Evolutionary conservation across 352 stramenopile species (phyloP).

Genomic region (Phytophthora multivora): DNA sequence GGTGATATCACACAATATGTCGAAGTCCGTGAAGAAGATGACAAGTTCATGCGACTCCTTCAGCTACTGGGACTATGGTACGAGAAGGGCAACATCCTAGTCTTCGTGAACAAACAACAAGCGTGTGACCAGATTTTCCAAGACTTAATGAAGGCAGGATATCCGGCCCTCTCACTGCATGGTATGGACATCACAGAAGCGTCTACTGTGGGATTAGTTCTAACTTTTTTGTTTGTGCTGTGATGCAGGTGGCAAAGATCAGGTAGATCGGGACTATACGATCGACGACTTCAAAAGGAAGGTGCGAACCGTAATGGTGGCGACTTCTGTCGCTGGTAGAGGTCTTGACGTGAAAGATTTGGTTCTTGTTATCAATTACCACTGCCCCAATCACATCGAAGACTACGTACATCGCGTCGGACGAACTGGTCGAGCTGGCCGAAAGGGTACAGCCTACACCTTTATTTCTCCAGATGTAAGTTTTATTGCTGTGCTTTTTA

Average conservation of each 20-base stretch:
- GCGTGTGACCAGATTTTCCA: slow-evolving; percentile 97
- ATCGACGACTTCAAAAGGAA: slow-evolving; percentile 99
- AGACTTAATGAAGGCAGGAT: slow-evolving; percentile 96
- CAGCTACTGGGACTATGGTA: slow-evolving; percentile 97
- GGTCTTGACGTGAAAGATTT: slow-evolving; percentile 99
- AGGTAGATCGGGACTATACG: slow-evolving; percentile 99
- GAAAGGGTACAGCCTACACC: slow-evolving; percentile 98
- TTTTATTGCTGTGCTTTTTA: slow-evolving; percentile 5
- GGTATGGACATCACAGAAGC: slow-evolving; percentile 43
- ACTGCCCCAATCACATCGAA: slow-evolving; percentile 99
- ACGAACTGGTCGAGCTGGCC: slow-evolving; percentile 94
- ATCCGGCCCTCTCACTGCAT: slow-evolving; percentile 96
- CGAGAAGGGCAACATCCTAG: slow-evolving; percentile 97
- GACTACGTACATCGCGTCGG: slow-evolving; percentile 99
- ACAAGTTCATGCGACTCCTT: slow-evolving; percentile 99
- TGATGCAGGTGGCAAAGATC: slow-evolving; percentile 94
- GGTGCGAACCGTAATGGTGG: slow-evolving; percentile 92
- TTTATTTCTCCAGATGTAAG: slow-evolving; percentile 96
- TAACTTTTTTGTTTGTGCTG: slow-evolving; percentile 12
- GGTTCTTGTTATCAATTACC: slow-evolving; percentile 99
- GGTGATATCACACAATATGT: slow-evolving; percentile 98
- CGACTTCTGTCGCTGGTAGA: slow-evolving; percentile 96
- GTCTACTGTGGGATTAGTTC: not conserved
- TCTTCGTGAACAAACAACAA: slow-evolving; percentile 99
- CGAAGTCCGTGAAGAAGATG: slow-evolving; percentile 98